Base-by-base conservation (phyloP, 2,329 filamentous ascomycete species). In the Keithomyces neogunnii region DNA sequence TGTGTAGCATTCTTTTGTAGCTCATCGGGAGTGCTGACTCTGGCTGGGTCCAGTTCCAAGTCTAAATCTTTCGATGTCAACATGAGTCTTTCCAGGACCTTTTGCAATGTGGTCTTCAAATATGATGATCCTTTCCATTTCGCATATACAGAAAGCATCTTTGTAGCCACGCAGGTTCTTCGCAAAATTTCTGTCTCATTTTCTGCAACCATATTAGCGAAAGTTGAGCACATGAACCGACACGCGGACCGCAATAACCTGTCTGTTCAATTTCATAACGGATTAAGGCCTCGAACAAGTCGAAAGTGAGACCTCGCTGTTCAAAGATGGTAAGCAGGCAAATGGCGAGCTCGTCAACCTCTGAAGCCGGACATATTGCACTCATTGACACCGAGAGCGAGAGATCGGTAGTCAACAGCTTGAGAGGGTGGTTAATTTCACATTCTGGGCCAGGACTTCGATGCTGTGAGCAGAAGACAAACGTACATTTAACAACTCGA, bases 241-340 rank as follows among this genome's bases (percentile, higher is more conserved):
- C 11, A 26, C 30, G 13, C 26, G 11, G 13, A 30, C 11, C 11
- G 29, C 28, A 11, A 26, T 53, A 62, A 80, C 78, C 78, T 5
- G 82, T 86, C 48, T 84, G 81, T 54, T 84, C 78, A 45, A 87
- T 78, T 60, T 87, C 84, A 58, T 85, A 81, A 57, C 84, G 81
- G 54, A 87, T 84, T 11, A 87, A 69, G 4, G 79, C 80, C 59
- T 86, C 82, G 11, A 87, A 71, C 2, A 87, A 71, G 5, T 79
- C 73, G 63, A 85, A 84, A 30, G 76, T 81, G 42, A 79, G 67
- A 0, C 84, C 84, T 10, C 82, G 73, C 45, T 81, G 80, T 62
- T 87, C 84, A 52, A 85, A 87, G n/a, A 87, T 80, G 30, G 84
- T 86, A 29, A 87, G 66, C 26, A 87, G 68, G 11, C 82, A 83